A percentile compares a stretch with the other conserved stretches of the same genome.
Conservation (phyloP, 2,329 filamentous ascomycete genomes). For the Ciborinia camelliae region DNA sequence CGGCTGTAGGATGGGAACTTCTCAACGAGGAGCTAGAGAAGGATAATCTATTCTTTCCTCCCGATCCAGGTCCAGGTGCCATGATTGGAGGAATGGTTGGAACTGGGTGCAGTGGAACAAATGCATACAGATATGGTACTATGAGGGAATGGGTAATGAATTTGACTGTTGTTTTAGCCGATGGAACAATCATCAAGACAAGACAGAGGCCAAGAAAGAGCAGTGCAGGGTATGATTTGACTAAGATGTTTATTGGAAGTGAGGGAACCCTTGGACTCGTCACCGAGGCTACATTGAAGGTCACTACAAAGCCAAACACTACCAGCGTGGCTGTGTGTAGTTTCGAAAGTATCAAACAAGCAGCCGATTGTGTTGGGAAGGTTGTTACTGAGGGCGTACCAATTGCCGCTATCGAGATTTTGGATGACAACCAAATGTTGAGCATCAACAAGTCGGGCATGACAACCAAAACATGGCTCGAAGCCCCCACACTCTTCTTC, state of each 20-base stretch:
- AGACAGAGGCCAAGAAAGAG: constrained; percentile 84
- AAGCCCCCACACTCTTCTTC: constrained; percentile 77
- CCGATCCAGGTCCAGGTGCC: constrained; percentile 84
- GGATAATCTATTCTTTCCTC: constrained; percentile 83
- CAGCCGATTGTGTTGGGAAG: constrained; percentile 64
- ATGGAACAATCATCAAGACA: constrained; percentile 87
- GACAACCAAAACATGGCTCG: constrained; percentile 65
- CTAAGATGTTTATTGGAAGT: constrained; percentile 82
- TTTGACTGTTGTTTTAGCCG: constrained; percentile 83
- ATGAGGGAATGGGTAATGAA: constrained; percentile 93
- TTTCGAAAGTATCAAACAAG: constrained; percentile 47
- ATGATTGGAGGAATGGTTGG: constrained; percentile 90
- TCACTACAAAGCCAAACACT: constrained; percentile 75
- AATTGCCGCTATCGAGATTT: constrained; percentile 86
- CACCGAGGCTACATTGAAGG: constrained; percentile 84
- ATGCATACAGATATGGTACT: constrained; percentile 87
- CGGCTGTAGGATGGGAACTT: constrained; percentile 80
- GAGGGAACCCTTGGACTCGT: constrained; percentile 90
- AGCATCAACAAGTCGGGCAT: constrained; percentile 63
- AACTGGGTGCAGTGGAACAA: constrained; percentile 73
- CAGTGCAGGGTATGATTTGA: constrained; percentile 88
- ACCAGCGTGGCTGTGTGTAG: constrained; percentile 75
- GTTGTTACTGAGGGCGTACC: constrained; percentile 80
- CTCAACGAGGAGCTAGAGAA: constrained; percentile 74
- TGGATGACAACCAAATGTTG: constrained; percentile 87